phyloP scores from a whole-genome alignment of 1,139 yeast genomes.

The Arxiozyma heterogenica region DNA sequence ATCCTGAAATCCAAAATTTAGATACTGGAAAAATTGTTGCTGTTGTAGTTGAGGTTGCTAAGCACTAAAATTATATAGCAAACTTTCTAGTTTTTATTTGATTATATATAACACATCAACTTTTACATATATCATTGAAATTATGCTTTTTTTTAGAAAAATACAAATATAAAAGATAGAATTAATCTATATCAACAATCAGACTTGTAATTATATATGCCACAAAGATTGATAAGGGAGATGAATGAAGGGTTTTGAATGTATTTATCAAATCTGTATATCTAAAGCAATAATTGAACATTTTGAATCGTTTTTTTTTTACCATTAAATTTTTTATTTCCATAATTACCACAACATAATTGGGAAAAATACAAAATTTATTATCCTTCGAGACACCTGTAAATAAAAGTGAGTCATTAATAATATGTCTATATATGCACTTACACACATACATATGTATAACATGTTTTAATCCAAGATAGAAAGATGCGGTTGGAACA shows the following conservation, averaged over 20 bases:
- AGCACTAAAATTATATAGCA: not conserved
- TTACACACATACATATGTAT: not conserved
- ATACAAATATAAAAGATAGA: not conserved
- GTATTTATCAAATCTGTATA: no score
- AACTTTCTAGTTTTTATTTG: not conserved
- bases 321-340: no score
- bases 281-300: no score
- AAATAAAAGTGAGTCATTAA: no score
- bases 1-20: constrained; percentile 42
- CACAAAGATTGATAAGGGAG: no score
- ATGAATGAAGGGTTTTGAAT: no score
- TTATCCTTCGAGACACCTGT: no score
- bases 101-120: not conserved
- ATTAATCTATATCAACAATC: not conserved
- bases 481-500: not conserved
- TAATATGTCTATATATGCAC: no score
- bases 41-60: constrained; percentile 38
- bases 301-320: no score
- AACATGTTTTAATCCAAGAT: no score
- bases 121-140: not conserved
- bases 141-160: not conserved
- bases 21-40: constrained; percentile 59
- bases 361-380: no score
- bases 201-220: not conserved
- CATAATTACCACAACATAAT: no score